These are phyloP conservation scores for Oryza brachyantha DNA, from an alignment of 176 grass and related monocot genomes.

Conservation along the genomic window DNA sequence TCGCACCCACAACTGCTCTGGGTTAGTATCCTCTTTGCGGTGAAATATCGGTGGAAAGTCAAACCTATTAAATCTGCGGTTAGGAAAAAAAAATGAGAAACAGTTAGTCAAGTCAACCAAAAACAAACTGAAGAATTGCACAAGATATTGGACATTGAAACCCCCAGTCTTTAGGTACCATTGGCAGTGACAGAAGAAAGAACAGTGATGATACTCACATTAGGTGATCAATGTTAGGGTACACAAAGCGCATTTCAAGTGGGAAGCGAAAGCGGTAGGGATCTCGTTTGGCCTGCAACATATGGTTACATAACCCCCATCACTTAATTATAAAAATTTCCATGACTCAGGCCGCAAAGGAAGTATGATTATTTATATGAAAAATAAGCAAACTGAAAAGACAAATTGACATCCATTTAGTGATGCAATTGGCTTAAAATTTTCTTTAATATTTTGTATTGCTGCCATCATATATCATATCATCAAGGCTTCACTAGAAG, in stretches of 20 bases:
- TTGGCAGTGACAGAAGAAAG: not conserved
- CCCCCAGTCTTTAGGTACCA: not conserved
- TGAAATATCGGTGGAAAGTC: conserved; percentile 96
- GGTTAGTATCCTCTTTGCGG: conserved; percentile 79
- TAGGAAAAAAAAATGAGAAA: conserved; percentile 19
- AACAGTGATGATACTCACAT: conserved; percentile 54
- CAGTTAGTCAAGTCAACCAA: not conserved
- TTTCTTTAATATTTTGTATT: conserved; percentile 9
- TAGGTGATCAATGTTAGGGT: conserved; percentile 95
- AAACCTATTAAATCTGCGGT: conserved; percentile 89
- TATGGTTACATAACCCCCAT: conserved; percentile 3
- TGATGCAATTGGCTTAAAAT: not conserved
- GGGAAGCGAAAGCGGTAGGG: conserved; percentile 91
- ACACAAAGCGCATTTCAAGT: conserved; percentile 89
- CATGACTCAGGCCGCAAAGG: not conserved
- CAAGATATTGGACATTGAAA: not conserved
- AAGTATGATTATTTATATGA: not conserved
- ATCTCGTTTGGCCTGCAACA: conserved; percentile 80
- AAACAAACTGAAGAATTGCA: not conserved
- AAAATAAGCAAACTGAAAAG: conserved; percentile 16
- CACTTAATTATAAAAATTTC: not conserved
- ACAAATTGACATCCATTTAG: not conserved
- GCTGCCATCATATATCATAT: conserved; percentile 3
- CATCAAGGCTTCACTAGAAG: not conserved
- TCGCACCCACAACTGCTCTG: conserved; percentile 72